These are phyloP conservation scores for Pseudomonodictys pantanalensis DNA, from an alignment of 495 filamentous ascomycete genomes.

Conservation along the genomic window DNA sequence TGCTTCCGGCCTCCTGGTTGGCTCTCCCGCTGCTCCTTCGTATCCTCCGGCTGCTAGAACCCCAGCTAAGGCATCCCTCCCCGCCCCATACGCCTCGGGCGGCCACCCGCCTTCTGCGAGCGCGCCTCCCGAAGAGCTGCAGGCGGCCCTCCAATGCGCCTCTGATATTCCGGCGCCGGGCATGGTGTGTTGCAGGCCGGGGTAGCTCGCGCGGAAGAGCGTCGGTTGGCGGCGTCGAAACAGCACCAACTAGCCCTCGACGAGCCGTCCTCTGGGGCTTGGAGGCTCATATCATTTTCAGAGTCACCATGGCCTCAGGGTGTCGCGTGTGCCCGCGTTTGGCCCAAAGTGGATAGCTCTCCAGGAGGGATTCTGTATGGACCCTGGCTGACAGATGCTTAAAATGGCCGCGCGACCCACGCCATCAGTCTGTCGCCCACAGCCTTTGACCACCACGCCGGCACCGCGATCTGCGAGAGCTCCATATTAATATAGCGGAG, in stretches of 20 bases:
- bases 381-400: slow-evolving; percentile 18
- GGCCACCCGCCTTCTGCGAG: background rate
- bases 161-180: background rate
- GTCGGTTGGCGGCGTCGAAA: slow-evolving; percentile 14
- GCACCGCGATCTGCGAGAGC: background rate
- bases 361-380: slow-evolving; percentile 2
- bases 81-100: slow-evolving; percentile 1
- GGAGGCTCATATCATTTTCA: background rate
- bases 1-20: background rate
- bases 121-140: slow-evolving; percentile 20
- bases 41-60: too few species aligned
- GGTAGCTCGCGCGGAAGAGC: background rate
- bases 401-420: slow-evolving; percentile 13
- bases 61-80: slow-evolving; percentile 1
- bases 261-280: slow-evolving; percentile 2
- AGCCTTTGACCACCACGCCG: background rate
- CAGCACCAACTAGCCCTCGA: background rate
- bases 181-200: slow-evolving; percentile 6
- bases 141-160: too few species aligned
- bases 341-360: slow-evolving; percentile 7
- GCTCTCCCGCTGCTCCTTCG: background rate
- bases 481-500: background rate
- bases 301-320: background rate
- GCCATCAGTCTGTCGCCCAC: background rate
- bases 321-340: slow-evolving; percentile 23